Percentiles rank a stretch among this genome's conserved stretches.
These are phyloP conservation scores for Solanum tacnaense DNA, from an alignment of 257 asterid genomes.

Conservation along the genomic window DNA sequence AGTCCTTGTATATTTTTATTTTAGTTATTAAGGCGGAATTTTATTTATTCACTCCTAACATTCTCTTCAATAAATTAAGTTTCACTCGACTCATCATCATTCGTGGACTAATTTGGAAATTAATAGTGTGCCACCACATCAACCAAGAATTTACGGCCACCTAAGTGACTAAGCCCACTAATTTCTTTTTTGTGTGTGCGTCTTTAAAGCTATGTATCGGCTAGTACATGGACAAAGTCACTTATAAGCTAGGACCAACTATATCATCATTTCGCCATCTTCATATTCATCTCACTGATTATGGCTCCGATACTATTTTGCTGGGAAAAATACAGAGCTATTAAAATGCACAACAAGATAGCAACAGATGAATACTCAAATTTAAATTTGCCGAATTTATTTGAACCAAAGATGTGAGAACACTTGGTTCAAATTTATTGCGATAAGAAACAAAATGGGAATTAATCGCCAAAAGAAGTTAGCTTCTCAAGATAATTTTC, in stretches of 20 bases:
- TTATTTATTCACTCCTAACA: rapidly evolving
- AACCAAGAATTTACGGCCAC: background rate
- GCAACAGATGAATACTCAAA: rapidly evolving
- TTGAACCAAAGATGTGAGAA: background rate
- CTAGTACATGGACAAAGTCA: background rate
- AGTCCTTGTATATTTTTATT: background rate
- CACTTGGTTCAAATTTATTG: background rate
- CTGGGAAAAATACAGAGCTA: rapidly evolving
- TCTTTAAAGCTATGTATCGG: background rate
- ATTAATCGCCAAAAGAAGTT: background rate
- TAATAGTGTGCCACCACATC: background rate
- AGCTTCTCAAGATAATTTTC: background rate
- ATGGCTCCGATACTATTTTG: background rate
- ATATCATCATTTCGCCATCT: background rate
- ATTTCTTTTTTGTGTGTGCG: background rate
- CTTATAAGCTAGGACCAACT: background rate
- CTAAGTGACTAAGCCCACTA: background rate
- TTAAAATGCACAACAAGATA: background rate
- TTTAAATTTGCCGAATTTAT: background rate
- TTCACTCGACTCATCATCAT: rapidly evolving
- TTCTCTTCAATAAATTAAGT: too few species aligned
- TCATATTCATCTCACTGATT: background rate
- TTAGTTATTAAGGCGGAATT: background rate
- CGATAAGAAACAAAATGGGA: background rate
- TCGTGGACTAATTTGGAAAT: background rate